These are phyloP conservation scores for Neostapfia colusana DNA, from an alignment of 176 grass and related monocot genomes.

Conservation along the genomic window DNA sequence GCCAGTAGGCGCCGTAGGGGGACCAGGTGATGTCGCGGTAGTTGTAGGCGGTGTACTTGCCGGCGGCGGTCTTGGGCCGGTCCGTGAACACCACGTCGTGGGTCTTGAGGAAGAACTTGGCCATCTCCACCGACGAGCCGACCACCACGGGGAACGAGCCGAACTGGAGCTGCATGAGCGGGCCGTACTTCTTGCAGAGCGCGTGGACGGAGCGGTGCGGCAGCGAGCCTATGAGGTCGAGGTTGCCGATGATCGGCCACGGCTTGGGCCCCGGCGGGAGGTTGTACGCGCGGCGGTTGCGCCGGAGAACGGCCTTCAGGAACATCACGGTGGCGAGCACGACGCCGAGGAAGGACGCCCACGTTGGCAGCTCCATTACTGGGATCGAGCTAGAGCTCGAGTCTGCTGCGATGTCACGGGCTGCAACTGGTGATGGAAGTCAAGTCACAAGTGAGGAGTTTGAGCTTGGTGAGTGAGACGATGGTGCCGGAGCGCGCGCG, in stretches of 20 bases:
- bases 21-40: constrained; percentile 80
- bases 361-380: constrained; percentile 50
- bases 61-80: constrained; percentile 63
- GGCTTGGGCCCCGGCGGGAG: constrained; percentile 64
- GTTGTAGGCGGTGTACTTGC: constrained; percentile 78
- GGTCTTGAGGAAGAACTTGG: constrained; percentile 76
- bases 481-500: not conserved
- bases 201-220: constrained; percentile 76
- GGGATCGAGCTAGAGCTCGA: not conserved
- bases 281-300: constrained; percentile 41
- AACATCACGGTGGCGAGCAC: constrained; percentile 46
- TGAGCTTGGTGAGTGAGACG: constrained; percentile 13
- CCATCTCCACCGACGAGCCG: constrained; percentile 65
- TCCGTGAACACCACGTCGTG: constrained; percentile 65
- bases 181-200: constrained; percentile 56
- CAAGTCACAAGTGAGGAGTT: not conserved
- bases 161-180: constrained; percentile 56
- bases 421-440: no score
- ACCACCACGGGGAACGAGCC: constrained; percentile 66
- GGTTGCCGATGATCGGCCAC: constrained; percentile 80
- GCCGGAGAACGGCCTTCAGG: constrained; percentile 25
- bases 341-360: constrained; percentile 44
- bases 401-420: not conserved
- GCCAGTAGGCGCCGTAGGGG: constrained; percentile 75
- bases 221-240: constrained; percentile 60